A percentile compares a stretch with the other conserved stretches of the same genome.
phyloP scores from a whole-genome alignment of 106 monocot species.

The Gastrodia elata region DNA sequence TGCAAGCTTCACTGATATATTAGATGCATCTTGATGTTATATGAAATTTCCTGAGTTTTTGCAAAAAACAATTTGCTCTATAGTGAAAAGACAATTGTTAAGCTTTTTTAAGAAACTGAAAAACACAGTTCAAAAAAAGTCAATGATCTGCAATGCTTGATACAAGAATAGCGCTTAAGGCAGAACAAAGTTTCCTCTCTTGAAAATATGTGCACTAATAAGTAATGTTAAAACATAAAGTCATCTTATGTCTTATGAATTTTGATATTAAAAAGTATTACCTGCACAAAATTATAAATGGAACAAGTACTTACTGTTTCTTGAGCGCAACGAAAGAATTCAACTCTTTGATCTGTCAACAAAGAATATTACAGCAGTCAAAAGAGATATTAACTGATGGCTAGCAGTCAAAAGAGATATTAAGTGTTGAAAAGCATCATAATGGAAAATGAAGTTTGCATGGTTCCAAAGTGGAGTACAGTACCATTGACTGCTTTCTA shows the following conservation, averaged over 20 bases:
- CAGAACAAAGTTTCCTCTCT: background rate
- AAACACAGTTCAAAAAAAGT: background rate
- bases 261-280: background rate
- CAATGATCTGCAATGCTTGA: background rate
- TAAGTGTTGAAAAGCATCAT: background rate
- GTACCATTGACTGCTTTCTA: conserved; percentile 73
- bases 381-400: background rate
- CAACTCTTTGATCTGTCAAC: conserved; percentile 74
- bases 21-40: background rate
- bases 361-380: conserved; percentile 6
- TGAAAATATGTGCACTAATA: background rate
- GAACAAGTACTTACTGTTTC: conserved; percentile 54
- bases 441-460: background rate
- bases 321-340: conserved; percentile 75
- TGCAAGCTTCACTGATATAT: background rate
- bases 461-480: background rate
- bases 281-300: background rate
- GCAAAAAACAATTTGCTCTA: background rate
- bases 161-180: background rate
- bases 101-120: background rate
- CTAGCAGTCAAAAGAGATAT: background rate
- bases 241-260: background rate
- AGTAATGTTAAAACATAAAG: background rate
- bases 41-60: background rate
- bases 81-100: background rate